Evolutionary conservation across 2,329 filamentous ascomycete genomes (phyloP).

Genomic region (Alternaria sp.): DNA sequence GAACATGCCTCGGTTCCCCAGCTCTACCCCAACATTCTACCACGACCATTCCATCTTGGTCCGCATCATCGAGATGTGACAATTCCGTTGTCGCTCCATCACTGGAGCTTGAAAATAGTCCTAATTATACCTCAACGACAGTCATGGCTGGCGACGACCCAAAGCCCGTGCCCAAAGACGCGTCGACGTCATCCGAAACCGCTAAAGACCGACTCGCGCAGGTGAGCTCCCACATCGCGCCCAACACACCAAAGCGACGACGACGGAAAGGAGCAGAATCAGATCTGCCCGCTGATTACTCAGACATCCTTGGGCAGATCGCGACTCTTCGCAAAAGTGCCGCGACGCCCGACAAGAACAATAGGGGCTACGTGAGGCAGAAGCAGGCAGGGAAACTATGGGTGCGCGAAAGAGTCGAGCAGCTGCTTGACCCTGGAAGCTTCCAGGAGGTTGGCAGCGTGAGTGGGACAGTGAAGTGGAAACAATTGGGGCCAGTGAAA

Average conservation of each 20-base stretch:
- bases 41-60: conserved; percentile 1
- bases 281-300: conserved; percentile 65
- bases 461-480: conserved; percentile 66
- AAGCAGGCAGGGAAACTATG: conserved; percentile 70
- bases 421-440: conserved; percentile 62
- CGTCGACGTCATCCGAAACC: conserved; percentile 25
- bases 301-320: conserved; percentile 67
- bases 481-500: conserved; percentile 51
- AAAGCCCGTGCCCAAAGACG: conserved; percentile 19
- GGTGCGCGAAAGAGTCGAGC: conserved; percentile 67
- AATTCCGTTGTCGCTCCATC: conserved; percentile 10
- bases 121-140: neutral
- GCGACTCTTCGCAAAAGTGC: conserved; percentile 59
- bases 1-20: conserved; percentile 40
- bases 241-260: conserved; percentile 46
- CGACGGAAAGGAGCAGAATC: conserved; percentile 45
- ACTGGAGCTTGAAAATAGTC: conserved; percentile 9
- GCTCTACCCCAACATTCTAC: conserved; percentile 16
- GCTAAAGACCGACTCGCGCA: conserved; percentile 57
- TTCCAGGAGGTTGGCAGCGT: conserved; percentile 68
- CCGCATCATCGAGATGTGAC: conserved; percentile 28
- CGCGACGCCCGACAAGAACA: conserved; percentile 60
- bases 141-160: conserved; percentile 35
- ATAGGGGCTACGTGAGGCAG: conserved; percentile 67
- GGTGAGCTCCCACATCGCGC: conserved; percentile 54